Conservation (phyloP, 2,329 filamentous ascomycete genomes). For the Xylogone sp. region DNA sequence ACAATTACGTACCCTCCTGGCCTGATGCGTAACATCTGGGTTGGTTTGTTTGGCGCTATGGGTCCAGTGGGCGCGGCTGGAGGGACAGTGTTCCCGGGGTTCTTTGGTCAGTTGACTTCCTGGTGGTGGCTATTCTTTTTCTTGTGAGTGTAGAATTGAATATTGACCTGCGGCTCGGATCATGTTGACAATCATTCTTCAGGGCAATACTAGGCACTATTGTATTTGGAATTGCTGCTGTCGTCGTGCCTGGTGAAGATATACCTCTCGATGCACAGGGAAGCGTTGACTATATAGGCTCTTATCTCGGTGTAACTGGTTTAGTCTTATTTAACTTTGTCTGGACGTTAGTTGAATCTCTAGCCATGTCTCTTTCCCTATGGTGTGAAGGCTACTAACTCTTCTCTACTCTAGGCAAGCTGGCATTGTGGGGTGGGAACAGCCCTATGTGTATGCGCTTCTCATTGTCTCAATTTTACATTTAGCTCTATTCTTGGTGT, state of each 20-base stretch:
- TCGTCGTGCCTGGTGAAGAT: not conserved
- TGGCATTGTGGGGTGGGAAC: constrained; percentile 17
- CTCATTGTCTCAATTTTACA: constrained; percentile 12
- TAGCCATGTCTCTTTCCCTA: too few relatives aligned
- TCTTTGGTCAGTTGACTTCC: constrained; percentile 29
- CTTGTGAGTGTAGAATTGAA: constrained; percentile 3
- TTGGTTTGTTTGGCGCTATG: constrained; percentile 41
- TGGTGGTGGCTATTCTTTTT: constrained; percentile 33
- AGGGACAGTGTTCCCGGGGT: constrained; percentile 34
- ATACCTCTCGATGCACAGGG: constrained; percentile 26
- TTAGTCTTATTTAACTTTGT: constrained; percentile 45
- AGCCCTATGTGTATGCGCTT: constrained; percentile 11
- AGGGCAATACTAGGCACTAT: constrained; percentile 3
- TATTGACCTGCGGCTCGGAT: not conserved
- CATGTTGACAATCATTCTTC: not conserved
- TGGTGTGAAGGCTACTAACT: too few relatives aligned
- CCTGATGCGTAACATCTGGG: constrained; percentile 35
- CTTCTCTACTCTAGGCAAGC: constrained; percentile 14
- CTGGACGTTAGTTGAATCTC: constrained; percentile 38
- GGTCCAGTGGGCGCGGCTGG: constrained; percentile 40
- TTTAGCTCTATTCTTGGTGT: constrained; percentile 12
- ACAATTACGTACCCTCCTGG: constrained; percentile 44
- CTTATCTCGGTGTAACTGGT: constrained; percentile 32
- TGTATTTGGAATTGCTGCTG: not conserved
- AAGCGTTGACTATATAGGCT: constrained; percentile 37